Evolutionary conservation across 257 asterid genomes (phyloP).

Genomic region (Nicotiana benthamiana): DNA sequence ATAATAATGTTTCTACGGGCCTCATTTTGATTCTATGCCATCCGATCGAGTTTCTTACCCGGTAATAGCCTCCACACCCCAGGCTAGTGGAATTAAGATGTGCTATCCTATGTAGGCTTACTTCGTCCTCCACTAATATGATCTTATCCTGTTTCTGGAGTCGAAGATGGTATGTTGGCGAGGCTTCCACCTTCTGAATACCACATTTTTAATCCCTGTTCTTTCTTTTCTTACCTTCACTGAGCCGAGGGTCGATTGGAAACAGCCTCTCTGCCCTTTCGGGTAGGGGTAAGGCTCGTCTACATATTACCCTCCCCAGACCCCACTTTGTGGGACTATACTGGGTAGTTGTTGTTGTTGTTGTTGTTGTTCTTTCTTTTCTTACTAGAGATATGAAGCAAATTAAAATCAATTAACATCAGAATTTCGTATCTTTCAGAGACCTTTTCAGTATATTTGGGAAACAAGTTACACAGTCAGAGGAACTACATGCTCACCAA

Average conservation of each 20-base stretch:
- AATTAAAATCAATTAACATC: not conserved
- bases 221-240: too few species aligned
- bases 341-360: too few species aligned
- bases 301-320: too few species aligned
- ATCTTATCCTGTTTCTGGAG: not conserved
- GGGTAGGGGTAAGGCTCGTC: too few species aligned
- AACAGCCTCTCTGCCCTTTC: too few species aligned
- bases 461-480: not conserved
- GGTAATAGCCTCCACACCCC: not conserved
- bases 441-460: not conserved
- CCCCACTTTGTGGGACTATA: too few species aligned
- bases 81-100: not conserved
- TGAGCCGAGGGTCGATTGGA: too few species aligned
- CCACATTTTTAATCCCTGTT: not conserved
- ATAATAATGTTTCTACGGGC: not conserved
- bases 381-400: not conserved
- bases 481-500: slow-evolving; percentile 44
- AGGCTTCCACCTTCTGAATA: not conserved
- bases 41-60: not conserved
- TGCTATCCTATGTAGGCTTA: not conserved
- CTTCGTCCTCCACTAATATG: not conserved
- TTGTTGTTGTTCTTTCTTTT: not conserved
- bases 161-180: not conserved
- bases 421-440: not conserved
- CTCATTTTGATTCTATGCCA: not conserved